phyloP scores from a whole-genome alignment of 257 asterid species.

The Nicotiana sylvestris region DNA sequence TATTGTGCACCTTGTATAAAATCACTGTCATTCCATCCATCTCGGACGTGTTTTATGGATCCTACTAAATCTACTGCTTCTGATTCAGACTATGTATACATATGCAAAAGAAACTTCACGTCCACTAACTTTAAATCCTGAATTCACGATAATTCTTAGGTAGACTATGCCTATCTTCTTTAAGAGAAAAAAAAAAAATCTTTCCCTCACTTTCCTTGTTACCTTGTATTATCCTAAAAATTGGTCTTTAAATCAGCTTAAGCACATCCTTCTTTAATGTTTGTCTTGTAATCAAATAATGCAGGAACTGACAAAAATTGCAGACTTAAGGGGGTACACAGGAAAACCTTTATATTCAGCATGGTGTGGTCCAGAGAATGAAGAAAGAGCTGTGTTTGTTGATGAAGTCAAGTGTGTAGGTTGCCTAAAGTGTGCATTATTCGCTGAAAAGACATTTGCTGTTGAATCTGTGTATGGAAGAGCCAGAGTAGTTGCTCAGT shows the following conservation, averaged over 20 bases:
- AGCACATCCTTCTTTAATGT: background rate
- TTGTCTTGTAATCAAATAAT: background rate
- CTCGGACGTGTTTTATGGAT: background rate
- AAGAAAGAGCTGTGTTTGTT: constrained; percentile 76
- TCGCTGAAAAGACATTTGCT: constrained; percentile 80
- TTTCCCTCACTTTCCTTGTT: background rate
- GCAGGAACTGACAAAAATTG: constrained; percentile 77
- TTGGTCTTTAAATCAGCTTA: background rate
- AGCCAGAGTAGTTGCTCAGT: constrained; percentile 84
- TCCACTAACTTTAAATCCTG: background rate
- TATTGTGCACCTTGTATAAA: too few species aligned
- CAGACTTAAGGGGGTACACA: constrained; percentile 75
- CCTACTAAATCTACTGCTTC: background rate
- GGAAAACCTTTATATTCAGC: constrained; percentile 76
- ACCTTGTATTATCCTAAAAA: background rate
- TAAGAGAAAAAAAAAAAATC: background rate
- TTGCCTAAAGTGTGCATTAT: constrained; percentile 84
- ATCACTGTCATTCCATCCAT: background rate
- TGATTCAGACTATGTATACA: background rate
- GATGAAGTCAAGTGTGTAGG: constrained; percentile 94
- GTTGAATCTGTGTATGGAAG: constrained; percentile 78
- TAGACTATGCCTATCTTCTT: background rate
- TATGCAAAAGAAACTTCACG: background rate
- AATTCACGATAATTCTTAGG: background rate
- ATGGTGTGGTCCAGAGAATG: constrained; percentile 70